Conservation (phyloP, 2,329 filamentous ascomycete species). For the Diaporthe vaccinii region DNA sequence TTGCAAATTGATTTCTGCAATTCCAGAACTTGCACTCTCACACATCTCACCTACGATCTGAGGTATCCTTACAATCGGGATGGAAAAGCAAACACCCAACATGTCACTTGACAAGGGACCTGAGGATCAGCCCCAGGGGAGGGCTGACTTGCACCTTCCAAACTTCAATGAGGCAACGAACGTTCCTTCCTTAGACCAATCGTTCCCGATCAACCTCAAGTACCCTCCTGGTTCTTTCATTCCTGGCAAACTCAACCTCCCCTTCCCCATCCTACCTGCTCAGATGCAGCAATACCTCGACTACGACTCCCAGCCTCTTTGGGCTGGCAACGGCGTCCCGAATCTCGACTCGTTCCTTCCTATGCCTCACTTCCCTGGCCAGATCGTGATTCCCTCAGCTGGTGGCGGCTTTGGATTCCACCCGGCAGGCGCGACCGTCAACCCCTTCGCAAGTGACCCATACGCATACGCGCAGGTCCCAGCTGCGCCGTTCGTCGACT, state of each 20-base stretch:
- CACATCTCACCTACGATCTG: not conserved
- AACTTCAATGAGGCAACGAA: not conserved
- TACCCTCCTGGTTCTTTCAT: not conserved
- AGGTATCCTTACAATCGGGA: not conserved
- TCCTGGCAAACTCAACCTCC: not conserved
- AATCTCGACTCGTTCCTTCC: constrained; percentile 7
- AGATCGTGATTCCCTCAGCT: not conserved
- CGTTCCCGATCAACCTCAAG: not conserved
- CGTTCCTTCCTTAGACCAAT: not conserved
- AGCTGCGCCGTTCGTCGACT: not conserved
- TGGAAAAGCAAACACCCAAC: not conserved
- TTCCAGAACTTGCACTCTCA: not conserved
- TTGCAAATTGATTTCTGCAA: too few species aligned
- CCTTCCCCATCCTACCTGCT: not conserved
- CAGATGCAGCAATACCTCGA: constrained; percentile 3
- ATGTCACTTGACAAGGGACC: fast-evolving
- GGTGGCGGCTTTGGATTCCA: not conserved
- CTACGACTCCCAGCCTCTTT: constrained; percentile 21
- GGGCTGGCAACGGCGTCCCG: constrained; percentile 1
- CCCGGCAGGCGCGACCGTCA: constrained; percentile 7
- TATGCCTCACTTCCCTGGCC: not conserved
- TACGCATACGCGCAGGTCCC: not conserved
- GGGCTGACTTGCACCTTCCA: not conserved
- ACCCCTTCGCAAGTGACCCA: not conserved
- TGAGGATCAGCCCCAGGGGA: not conserved